Conservation (phyloP, 192 early-diverging fungal species). For the Rhizoclosmatium sp. region DNA sequence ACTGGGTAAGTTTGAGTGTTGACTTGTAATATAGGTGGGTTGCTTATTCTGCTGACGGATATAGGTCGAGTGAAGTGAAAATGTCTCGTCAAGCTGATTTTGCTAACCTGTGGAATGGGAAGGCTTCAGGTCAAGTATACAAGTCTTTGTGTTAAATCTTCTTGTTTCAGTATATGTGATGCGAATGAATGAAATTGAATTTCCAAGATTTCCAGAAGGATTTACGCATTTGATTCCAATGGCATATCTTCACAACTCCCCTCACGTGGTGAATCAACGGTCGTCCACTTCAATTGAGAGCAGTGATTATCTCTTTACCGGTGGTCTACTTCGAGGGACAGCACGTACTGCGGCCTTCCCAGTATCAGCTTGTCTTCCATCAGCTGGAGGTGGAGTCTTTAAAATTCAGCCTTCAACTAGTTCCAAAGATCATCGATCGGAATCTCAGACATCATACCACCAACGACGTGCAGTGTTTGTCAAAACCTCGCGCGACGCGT, state of each 20-base stretch:
- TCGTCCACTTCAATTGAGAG: constrained; percentile 12
- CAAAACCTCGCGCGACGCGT: constrained; percentile 34
- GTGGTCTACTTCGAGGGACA: constrained; percentile 20
- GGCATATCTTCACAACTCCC: neutral
- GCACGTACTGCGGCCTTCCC: constrained; percentile 17
- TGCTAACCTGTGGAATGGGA: constrained; percentile 31
- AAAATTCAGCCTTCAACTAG: too few species aligned
- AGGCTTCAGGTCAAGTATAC: neutral
- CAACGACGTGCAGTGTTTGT: constrained; percentile 21
- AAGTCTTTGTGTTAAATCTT: constrained; percentile 1
- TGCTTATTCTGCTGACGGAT: neutral
- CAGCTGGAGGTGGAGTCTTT: constrained; percentile 38
- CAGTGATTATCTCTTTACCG: constrained; percentile 21
- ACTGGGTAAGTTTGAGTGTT: constrained; percentile 16
- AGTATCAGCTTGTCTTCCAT: constrained; percentile 30
- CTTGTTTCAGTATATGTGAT: neutral
- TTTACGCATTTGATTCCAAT: neutral
- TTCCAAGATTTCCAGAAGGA: constrained; percentile 4
- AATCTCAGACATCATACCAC: neutral
- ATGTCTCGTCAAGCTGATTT: constrained; percentile 44
- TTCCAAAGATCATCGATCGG: neutral
- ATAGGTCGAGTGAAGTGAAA: neutral
- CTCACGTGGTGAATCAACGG: neutral
- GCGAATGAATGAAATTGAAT: neutral
- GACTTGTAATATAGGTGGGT: neutral